phyloP scores from a whole-genome alignment of 768 basidiomycete species.

The Suillus variegatus region DNA sequence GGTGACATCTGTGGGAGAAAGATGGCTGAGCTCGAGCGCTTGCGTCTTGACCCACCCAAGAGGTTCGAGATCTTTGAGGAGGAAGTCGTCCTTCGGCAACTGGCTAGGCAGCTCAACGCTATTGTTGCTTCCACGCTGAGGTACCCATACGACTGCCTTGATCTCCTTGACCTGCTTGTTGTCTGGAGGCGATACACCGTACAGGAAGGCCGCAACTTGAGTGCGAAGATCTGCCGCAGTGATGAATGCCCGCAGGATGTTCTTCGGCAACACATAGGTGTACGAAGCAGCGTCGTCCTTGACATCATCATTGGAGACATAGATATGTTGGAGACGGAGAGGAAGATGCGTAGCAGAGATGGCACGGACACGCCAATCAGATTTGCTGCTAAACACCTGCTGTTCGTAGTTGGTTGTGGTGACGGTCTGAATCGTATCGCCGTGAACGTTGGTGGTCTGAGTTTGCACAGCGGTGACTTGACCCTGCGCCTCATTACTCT shows the following conservation, averaged over 20 bases:
- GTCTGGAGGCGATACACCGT: constrained; percentile 90
- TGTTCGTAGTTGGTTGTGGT: constrained; percentile 95
- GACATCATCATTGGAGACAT: constrained; percentile 98
- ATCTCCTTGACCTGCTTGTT: constrained; percentile 99
- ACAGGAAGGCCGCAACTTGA: constrained; percentile 92
- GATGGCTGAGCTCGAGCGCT: constrained; percentile 86
- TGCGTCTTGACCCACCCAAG: constrained; percentile 98
- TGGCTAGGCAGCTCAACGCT: constrained; percentile 88
- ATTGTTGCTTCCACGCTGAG: constrained; percentile 95
- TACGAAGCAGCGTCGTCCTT: constrained; percentile 95
- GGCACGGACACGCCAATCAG: constrained; percentile 98
- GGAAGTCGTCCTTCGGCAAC: constrained; percentile 91
- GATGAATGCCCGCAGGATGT: constrained; percentile 92
- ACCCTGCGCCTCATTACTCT: constrained; percentile 89
- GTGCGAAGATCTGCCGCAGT: constrained; percentile 92
- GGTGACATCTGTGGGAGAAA: constrained; percentile 91
- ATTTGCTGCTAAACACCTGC: constrained; percentile 98
- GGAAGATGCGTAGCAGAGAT: constrained; percentile 97
- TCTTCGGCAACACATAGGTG: constrained; percentile 97
- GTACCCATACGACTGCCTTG: constrained; percentile 97
- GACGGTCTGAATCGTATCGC: constrained; percentile 92
- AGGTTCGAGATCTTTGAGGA: constrained; percentile 93
- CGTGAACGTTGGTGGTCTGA: constrained; percentile 96
- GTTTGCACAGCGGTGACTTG: constrained; percentile 98
- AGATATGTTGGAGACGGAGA: constrained; percentile 96